Conservation (phyloP, 352 stramenopile genomes). For the Globisporangium barbulae region DNA sequence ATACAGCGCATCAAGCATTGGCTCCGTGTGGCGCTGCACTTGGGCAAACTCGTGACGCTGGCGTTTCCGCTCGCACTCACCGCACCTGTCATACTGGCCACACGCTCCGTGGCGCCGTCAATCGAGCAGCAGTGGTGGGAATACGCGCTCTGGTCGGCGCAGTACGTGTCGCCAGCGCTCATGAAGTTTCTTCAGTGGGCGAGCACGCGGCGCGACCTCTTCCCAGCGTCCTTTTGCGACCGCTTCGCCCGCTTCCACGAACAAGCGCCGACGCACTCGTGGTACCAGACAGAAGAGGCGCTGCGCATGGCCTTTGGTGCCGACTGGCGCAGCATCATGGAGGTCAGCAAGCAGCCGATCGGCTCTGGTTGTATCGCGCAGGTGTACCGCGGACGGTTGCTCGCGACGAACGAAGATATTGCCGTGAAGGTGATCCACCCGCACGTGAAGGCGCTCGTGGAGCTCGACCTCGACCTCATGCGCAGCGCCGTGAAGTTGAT, state of each 20-base stretch:
- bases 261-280: conserved; percentile 82
- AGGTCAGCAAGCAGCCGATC: conserved; percentile 59
- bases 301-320: conserved; percentile 84
- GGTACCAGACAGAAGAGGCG: conserved; percentile 77
- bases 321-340: conserved; percentile 64
- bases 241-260: conserved; percentile 90
- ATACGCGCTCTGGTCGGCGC: conserved; percentile 53
- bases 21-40: conserved; percentile 46
- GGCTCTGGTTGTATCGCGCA: conserved; percentile 95
- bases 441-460: conserved; percentile 81
- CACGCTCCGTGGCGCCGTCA: conserved; percentile 21
- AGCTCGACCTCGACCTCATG: conserved; percentile 87
- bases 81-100: conserved; percentile 40
- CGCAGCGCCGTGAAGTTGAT: conserved; percentile 58
- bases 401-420: conserved; percentile 59
- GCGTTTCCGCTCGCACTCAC: conserved; percentile 40
- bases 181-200: conserved; percentile 97
- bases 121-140: conserved; percentile 65
- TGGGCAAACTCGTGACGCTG: conserved; percentile 58
- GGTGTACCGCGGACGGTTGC: conserved; percentile 88
- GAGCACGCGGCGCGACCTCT: conserved; percentile 92
- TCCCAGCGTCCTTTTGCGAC: conserved; percentile 89
- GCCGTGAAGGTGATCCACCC: conserved; percentile 94
- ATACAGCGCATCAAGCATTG: conserved; percentile 38
- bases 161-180: conserved; percentile 84